phyloP scores from a whole-genome alignment of 176 grass and related monocot species.

The Eragrostis nindensis region DNA sequence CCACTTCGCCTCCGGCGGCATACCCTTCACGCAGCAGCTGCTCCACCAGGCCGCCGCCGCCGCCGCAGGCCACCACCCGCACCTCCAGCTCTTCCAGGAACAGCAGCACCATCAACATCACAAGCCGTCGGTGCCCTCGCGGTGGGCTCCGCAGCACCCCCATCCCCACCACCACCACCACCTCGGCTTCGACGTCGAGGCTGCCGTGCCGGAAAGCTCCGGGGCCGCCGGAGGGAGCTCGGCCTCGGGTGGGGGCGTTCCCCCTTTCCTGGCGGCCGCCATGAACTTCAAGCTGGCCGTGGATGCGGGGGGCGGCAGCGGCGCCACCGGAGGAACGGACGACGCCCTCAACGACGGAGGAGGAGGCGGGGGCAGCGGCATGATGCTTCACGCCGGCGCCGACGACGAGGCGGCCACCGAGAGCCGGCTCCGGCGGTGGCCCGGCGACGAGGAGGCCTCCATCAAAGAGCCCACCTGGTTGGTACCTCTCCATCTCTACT shows the following conservation, averaged over 20 bases:
- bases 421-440: slow-evolving; percentile 61
- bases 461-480: slow-evolving; percentile 97
- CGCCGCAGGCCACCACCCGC: slow-evolving; percentile 39
- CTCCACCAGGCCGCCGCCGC: slow-evolving; percentile 61
- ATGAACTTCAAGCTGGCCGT: slow-evolving; percentile 88
- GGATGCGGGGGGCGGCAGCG: slow-evolving; percentile 66
- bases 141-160: slow-evolving; percentile 41
- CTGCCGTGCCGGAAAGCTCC: slow-evolving; percentile 57
- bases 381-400: slow-evolving; percentile 60
- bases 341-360: slow-evolving; percentile 61
- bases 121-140: not conserved
- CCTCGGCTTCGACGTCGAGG: slow-evolving; percentile 75
- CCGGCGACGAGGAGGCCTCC: slow-evolving; percentile 76
- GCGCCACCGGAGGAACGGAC: slow-evolving; percentile 63
- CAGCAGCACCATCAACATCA: slow-evolving; percentile 62
- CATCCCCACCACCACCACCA: slow-evolving; percentile 61
- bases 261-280: slow-evolving; percentile 66
- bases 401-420: slow-evolving; percentile 71
- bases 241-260: slow-evolving; percentile 33
- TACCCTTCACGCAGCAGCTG: slow-evolving; percentile 85
- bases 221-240: slow-evolving; percentile 14
- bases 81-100: slow-evolving; percentile 69
- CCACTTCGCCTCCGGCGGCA: slow-evolving; percentile 49
- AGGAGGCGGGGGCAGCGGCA: slow-evolving; percentile 44
- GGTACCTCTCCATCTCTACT: slow-evolving; percentile 40